Evolutionary conservation across 208 protist species (phyloP), one percentile per base, ranked within the genome.

Genomic region (Leishmania gerbilli): DNA sequence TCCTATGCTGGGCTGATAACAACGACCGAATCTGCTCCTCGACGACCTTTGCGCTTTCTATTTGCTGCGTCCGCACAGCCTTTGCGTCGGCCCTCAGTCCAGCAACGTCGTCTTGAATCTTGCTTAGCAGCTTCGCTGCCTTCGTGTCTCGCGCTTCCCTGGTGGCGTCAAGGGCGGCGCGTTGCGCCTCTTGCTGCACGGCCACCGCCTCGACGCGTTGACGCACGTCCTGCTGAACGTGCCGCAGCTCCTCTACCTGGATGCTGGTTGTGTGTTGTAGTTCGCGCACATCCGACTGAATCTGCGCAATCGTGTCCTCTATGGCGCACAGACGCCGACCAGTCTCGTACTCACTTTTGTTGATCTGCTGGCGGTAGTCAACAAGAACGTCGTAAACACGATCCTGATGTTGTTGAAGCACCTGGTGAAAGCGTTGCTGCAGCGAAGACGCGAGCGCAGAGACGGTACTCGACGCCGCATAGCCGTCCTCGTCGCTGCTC

Each of bases 371-470:
- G 2, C 72, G 82, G 45, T 77, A 79, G 42, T 85, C 77, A 21
- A 47, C 51, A 3, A 85, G 77, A 17, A 85, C 82, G 42, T 85
- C 82, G 45, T 75, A 85, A 6, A 85, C 77, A 11, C 79, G 82
- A 69, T 85, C 82, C 5, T 79, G 76, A 42, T 81, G 77, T 3
- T 27, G 77, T 11, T 67, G 74, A 21, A 85, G 53, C 37, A 75
- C 40, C 40, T 71, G 21, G 37, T 79, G 37, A 42, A 79, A 34
- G 45, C 45, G 15, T 21, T 77, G 40, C 40, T 77, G 65, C 47
- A 56, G 34, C 37, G 79, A 31, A 45, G 40, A 37, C 8, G 31
- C 31, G 71, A 49, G 51, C 19, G 34, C 37, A n/a, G 37, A 9
- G 7, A 42, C 49, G 71, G 37, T 47, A 51, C 15, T 64, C 5